These are phyloP conservation scores for Boletales sp. DNA, from an alignment of 768 basidiomycete genomes.

Conservation along the genomic window DNA sequence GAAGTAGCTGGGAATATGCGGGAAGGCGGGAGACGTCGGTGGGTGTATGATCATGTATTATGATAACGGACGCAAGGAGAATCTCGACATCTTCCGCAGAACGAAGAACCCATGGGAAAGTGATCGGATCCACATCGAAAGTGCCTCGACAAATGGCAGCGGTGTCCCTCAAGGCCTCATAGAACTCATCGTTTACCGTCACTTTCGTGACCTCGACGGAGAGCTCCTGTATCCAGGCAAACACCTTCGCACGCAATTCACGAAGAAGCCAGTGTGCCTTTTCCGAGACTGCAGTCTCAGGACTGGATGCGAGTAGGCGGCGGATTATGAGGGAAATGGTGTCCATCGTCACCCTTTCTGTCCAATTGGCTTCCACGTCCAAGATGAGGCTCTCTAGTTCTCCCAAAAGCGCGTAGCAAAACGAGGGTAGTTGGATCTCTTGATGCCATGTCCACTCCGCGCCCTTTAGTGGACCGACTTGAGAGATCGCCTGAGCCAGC, in stretches of 20 bases:
- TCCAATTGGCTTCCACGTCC: slow-evolving; percentile 40
- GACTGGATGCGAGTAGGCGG: slow-evolving; percentile 33
- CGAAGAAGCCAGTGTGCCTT: slow-evolving; percentile 26
- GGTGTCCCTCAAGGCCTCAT: slow-evolving; percentile 12
- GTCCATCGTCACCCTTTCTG: slow-evolving; percentile 27
- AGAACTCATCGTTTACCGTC: not conserved
- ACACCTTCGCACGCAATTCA: slow-evolving; percentile 27
- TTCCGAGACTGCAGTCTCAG: slow-evolving; percentile 7
- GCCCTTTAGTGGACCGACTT: slow-evolving; percentile 33
- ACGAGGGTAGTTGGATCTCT: slow-evolving; percentile 31
- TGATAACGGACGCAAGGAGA: slow-evolving; percentile 32
- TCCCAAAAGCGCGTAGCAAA: slow-evolving; percentile 31
- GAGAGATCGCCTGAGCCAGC: slow-evolving; percentile 40
- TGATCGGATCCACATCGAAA: slow-evolving; percentile 21
- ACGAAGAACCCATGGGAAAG: slow-evolving; percentile 11
- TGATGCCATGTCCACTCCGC: slow-evolving; percentile 36
- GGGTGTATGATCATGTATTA: slow-evolving; percentile 31
- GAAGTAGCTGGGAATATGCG: slow-evolving; percentile 17
- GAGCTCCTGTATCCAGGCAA: slow-evolving; percentile 38
- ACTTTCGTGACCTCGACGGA: slow-evolving; percentile 13
- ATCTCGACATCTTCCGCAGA: slow-evolving; percentile 24
- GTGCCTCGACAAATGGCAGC: slow-evolving; percentile 25
- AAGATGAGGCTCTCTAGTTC: slow-evolving; percentile 32
- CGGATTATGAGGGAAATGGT: slow-evolving; percentile 30
- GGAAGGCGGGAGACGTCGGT: not conserved